These are phyloP conservation scores for Ceratobasidium sp. DNA, from an alignment of 1,284 basidiomycete genomes.

Conservation along the genomic window DNA sequence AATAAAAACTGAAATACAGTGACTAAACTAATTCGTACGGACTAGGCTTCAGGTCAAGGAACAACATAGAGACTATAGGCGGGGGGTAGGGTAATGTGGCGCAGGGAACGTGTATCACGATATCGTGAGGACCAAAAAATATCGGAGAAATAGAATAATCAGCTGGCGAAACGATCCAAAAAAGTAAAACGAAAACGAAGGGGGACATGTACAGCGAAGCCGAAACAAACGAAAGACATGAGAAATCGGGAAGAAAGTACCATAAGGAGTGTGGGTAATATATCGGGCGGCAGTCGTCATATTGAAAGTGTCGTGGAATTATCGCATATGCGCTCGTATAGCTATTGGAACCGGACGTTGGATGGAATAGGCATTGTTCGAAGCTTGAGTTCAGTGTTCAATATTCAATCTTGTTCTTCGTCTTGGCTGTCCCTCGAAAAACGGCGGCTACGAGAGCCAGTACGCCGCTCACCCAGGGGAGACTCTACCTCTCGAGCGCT, in stretches of 20 bases:
- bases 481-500: no score
- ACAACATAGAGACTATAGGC: constrained; percentile 18
- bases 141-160: constrained; percentile 7
- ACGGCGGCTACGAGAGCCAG: constrained; percentile 9
- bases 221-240: constrained; percentile 15
- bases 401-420: constrained; percentile 5
- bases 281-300: constrained; percentile 13
- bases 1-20: constrained; percentile 36
- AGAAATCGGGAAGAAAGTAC: no score
- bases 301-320: constrained; percentile 34
- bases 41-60: constrained; percentile 18
- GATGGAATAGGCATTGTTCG: no score
- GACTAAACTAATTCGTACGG: constrained; percentile 22
- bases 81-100: constrained; percentile 10
- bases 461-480: constrained; percentile 1
- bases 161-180: neutral
- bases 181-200: neutral
- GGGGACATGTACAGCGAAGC: constrained; percentile 17
- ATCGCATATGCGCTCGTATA: constrained; percentile 43
- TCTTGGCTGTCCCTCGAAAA: constrained; percentile 21
- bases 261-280: no score
- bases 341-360: constrained; percentile 27
- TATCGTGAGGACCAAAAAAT: neutral
- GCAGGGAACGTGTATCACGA: constrained; percentile 28
- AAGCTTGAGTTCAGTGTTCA: no score